Evolutionary conservation across 2,329 filamentous ascomycete species (phyloP).

Genomic region (Epichloe bromicola): DNA sequence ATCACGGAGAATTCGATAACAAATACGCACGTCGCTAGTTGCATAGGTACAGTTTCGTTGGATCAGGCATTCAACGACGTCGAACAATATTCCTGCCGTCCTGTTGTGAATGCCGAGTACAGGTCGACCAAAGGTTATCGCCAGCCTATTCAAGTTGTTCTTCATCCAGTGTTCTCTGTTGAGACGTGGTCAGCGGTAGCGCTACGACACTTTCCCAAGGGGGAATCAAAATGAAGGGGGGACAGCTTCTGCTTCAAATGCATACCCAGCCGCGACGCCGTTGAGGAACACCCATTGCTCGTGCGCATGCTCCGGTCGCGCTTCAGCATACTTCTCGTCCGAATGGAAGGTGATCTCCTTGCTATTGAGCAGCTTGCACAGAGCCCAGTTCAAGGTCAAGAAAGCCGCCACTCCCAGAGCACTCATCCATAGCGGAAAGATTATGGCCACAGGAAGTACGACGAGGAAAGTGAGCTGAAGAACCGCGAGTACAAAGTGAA

Average conservation of each 20-base stretch:
- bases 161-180: constrained; percentile 51
- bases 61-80: constrained; percentile 63
- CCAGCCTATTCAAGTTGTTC: constrained; percentile 56
- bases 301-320: constrained; percentile 35
- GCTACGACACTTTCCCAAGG: neutral
- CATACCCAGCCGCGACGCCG: constrained; percentile 51
- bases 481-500: constrained; percentile 46
- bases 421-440: constrained; percentile 37
- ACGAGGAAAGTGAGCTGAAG: constrained; percentile 50
- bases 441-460: constrained; percentile 36
- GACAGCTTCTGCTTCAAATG: neutral
- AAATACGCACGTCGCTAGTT: constrained; percentile 51
- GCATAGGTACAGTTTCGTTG: constrained; percentile 64
- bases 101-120: constrained; percentile 64
- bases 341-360: constrained; percentile 34
- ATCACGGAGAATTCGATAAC: constrained; percentile 49
- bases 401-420: constrained; percentile 27
- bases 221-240: neutral
- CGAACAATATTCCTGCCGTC: constrained; percentile 62
- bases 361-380: constrained; percentile 42
- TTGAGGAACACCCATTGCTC: constrained; percentile 77
- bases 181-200: neutral
- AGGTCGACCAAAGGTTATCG: constrained; percentile 58
- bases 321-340: constrained; percentile 37
- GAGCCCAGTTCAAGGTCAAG: constrained; percentile 33